A percentile compares a stretch with the other conserved stretches of the same genome.
Evolutionary conservation across 306 rosid species (phyloP).

Genomic region (Acmispon strigosus): DNA sequence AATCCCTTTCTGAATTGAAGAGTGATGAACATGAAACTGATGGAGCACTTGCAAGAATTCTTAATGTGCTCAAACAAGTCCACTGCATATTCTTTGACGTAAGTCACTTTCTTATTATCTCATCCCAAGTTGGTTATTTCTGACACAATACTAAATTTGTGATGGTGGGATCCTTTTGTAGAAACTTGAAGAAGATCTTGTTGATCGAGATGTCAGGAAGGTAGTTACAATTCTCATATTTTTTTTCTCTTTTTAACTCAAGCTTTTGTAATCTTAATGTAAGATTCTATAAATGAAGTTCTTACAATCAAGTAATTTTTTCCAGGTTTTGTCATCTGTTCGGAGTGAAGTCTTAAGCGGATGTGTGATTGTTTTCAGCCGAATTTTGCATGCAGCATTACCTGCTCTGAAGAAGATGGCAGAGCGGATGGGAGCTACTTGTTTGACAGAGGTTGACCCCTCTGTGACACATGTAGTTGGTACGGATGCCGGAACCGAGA

Average conservation of each 20-base stretch:
- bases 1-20: slow-evolving; percentile 66
- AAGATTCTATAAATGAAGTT: background rate
- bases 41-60: slow-evolving; percentile 73
- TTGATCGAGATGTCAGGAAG: slow-evolving; percentile 77
- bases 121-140: background rate
- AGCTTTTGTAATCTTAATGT: background rate
- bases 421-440: slow-evolving; percentile 77
- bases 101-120: slow-evolving; percentile 17
- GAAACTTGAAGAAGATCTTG: slow-evolving; percentile 47
- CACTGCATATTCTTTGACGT: slow-evolving; percentile 71
- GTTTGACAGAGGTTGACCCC: slow-evolving; percentile 48
- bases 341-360: slow-evolving; percentile 50
- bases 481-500: slow-evolving; percentile 73
- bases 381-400: slow-evolving; percentile 38
- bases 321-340: slow-evolving; percentile 51
- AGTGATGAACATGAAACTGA: slow-evolving; percentile 74
- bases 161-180: slow-evolving; percentile 31
- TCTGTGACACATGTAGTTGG: slow-evolving; percentile 77
- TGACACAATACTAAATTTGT: slow-evolving; percentile 24
- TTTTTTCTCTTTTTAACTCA: background rate
- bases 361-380: slow-evolving; percentile 64
- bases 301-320: background rate
- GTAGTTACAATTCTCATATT: slow-evolving; percentile 24
- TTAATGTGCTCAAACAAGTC: slow-evolving; percentile 60
- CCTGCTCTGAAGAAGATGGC: slow-evolving; percentile 70